Base-by-base conservation (phyloP, 2,329 filamentous ascomycete species). In the Epichloe baconii region DNA sequence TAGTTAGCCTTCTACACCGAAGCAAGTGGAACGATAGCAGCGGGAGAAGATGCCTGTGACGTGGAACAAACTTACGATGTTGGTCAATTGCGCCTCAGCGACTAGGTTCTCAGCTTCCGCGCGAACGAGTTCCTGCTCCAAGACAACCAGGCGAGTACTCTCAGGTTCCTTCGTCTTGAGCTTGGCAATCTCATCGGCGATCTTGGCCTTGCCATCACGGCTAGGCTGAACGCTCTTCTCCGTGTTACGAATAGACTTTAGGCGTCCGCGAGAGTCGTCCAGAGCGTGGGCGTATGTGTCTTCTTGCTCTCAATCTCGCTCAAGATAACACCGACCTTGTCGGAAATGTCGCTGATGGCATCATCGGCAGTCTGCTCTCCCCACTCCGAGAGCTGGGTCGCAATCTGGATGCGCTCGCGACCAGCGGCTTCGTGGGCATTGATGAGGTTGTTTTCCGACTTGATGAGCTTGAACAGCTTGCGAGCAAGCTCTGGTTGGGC, bases 91-190 rank as follows among this genome's bases (percentile, higher is more conserved):
- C 21, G 93, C 93, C 71, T 98, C 93, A 1, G 93, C 93, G 47
- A 98, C 93, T 53, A 98, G 71, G 62, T 88, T 94, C 74, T 97
- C 90, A 3, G 93, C 93, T 74, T 98, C 93, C 23, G 91, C 90
- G 58, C 93, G 79, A 49, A 98, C 90, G 49, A 98, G 82, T 74
- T 97, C 93, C 73, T 98, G 93, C 74, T 98, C 93, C 50, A 97
- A 77, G 21, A 85, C 85, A 37, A 88, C 82, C 51, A 97, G 73
- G 65, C 82, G 86, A 34, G 86, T 76, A 63, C 85, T 94, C 64
- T 86, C 80, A 6, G 90, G 89, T 69, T 97, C 93, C 73, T 93
- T 96, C 68, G 85, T 79, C 76, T 95, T 96, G 59, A 96, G 72
- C 69, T 83, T 87, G 58, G 87, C 83, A 61, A 98, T 95, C 68